Conservation (phyloP, 441 rosid species). For the Mallotus repandus region DNA sequence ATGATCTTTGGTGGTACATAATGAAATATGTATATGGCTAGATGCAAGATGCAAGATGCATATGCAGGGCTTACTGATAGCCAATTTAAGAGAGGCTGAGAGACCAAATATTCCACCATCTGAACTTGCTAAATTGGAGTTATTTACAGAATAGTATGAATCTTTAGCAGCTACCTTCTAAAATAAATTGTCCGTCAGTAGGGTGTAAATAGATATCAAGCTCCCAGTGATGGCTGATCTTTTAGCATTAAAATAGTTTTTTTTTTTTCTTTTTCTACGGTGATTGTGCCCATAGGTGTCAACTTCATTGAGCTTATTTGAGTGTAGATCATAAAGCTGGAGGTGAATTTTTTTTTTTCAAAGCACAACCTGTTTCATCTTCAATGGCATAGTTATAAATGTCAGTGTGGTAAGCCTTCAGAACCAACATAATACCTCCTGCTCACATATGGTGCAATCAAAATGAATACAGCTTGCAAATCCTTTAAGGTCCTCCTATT, state of each 20-base stretch:
- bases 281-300: background rate
- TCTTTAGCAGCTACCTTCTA: background rate
- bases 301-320: slow-evolving; percentile 5
- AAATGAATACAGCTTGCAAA: slow-evolving; percentile 27
- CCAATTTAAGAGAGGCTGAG: background rate
- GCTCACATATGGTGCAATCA: slow-evolving; percentile 24
- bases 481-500: slow-evolving; percentile 15
- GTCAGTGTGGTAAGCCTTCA: slow-evolving; percentile 17
- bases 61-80: background rate
- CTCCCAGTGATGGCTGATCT: background rate
- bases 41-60: background rate
- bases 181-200: background rate
- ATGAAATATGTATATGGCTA: background rate
- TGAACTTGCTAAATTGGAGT: background rate
- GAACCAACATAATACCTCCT: slow-evolving; percentile 11
- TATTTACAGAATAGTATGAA: background rate
- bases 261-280: background rate
- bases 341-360: slow-evolving; percentile 3
- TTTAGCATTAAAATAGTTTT: background rate
- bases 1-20: background rate
- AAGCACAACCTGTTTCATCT: slow-evolving; percentile 11
- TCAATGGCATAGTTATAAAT: slow-evolving; percentile 10
- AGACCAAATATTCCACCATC: background rate
- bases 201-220: background rate
- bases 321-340: background rate